A percentile compares a stretch with the other conserved stretches of the same genome.
These are phyloP conservation scores for Ascochyta koolunga DNA, from an alignment of 2,329 filamentous ascomycete species.

Conservation along the genomic window DNA sequence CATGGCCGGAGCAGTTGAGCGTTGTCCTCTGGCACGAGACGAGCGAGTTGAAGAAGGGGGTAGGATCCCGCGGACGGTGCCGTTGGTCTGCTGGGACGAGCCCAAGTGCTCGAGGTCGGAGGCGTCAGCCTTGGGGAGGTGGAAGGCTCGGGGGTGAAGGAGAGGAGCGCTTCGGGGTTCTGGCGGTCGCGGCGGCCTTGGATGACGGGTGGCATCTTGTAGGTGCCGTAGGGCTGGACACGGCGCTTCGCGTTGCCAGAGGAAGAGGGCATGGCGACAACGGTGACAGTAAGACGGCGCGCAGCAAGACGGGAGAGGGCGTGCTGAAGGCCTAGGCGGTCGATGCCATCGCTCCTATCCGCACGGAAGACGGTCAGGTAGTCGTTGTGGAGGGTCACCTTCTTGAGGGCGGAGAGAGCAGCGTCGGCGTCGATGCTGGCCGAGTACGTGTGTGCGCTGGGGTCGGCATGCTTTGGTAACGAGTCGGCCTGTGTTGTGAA, in stretches of 20 bases:
- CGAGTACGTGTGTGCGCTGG: conserved; percentile 33
- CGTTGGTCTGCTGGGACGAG: conserved; percentile 28
- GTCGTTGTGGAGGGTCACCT: conserved; percentile 33
- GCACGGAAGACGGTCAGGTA: conserved; percentile 38
- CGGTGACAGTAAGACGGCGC: conserved; percentile 39
- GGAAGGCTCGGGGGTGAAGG: conserved; percentile 33
- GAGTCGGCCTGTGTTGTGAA: conserved; percentile 44
- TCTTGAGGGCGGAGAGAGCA: conserved; percentile 25
- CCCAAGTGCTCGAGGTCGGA: conserved; percentile 38
- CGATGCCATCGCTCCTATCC: conserved; percentile 27
- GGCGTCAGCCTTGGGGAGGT: conserved; percentile 29
- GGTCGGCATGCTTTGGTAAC: conserved; percentile 35
- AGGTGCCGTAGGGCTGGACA: conserved; percentile 44
- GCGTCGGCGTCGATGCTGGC: conserved; percentile 32
- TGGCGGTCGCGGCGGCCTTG: conserved; percentile 34
- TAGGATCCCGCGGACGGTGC: conserved; percentile 59
- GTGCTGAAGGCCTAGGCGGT: conserved; percentile 21
- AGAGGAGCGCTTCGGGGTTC: conserved; percentile 40
- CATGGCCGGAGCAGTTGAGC: conserved; percentile 81
- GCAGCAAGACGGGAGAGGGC: conserved; percentile 20
- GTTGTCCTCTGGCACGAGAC: conserved; percentile 74
- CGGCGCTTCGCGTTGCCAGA: conserved; percentile 40
- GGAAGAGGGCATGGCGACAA: conserved; percentile 47
- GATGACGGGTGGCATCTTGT: conserved; percentile 31
- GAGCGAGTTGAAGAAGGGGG: conserved; percentile 77